Evolutionary conservation across 2,329 filamentous ascomycete genomes (phyloP).

Genomic region (Trichoderma sp.): DNA sequence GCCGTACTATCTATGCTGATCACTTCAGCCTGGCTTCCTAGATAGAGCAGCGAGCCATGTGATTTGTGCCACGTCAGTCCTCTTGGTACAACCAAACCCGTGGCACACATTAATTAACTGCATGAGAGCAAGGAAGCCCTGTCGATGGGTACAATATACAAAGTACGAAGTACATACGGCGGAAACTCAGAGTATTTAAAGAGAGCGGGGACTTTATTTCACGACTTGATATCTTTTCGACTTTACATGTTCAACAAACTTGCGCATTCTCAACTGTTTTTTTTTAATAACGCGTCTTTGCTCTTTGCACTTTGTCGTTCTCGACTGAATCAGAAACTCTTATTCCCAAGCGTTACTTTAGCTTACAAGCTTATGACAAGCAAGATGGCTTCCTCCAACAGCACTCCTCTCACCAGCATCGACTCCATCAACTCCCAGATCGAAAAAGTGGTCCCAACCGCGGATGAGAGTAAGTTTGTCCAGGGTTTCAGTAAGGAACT

Average conservation of each 20-base stretch:
- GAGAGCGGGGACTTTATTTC: background rate
- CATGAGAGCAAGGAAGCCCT: background rate
- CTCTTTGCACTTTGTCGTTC: too few species aligned
- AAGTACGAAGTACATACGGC: background rate
- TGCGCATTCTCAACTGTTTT: background rate
- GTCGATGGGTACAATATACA: background rate
- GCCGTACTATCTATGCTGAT: constrained; percentile 4
- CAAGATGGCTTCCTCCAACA: background rate
- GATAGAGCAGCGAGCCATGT: background rate
- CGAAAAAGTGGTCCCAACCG: background rate
- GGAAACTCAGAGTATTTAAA: background rate
- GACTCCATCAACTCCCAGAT: background rate
- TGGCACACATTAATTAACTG: constrained; percentile 6
- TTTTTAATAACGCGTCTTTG: background rate
- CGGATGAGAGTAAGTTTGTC: background rate
- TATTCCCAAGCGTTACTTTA: background rate
- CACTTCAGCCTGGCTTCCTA: constrained; percentile 9
- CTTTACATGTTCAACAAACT: background rate
- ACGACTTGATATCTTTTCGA: background rate
- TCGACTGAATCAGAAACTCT: background rate
- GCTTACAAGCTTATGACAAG: background rate
- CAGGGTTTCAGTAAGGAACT: background rate
- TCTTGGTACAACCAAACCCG: background rate
- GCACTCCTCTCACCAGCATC: constrained; percentile 5
- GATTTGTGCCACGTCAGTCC: constrained; percentile 19